Evolutionary conservation across 768 basidiomycete genomes (phyloP).

Genomic region (Crepidotus variabilis): DNA sequence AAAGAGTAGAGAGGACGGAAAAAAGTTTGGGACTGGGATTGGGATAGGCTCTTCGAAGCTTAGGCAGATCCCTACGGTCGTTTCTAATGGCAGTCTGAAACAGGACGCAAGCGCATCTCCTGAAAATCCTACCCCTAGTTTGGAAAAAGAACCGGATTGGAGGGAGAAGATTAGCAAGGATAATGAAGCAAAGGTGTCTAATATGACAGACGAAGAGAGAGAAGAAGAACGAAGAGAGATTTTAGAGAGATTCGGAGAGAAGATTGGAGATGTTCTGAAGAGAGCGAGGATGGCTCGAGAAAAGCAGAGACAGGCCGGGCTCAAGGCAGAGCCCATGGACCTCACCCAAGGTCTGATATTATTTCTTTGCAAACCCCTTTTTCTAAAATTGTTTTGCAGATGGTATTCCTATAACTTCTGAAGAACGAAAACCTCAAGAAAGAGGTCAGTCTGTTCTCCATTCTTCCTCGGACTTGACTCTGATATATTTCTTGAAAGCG

Average conservation of each 20-base stretch:
- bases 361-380: not conserved
- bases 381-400: conserved; percentile 4
- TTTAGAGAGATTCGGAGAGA: conserved; percentile 66
- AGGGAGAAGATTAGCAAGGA: conserved; percentile 58
- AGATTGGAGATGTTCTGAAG: conserved; percentile 57
- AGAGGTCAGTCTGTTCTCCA: conserved; percentile 12
- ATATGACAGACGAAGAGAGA: conserved; percentile 70
- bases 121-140: not conserved
- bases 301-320: conserved; percentile 8
- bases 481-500: conserved; percentile 11
- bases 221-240: conserved; percentile 64
- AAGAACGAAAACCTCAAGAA: conserved; percentile 16
- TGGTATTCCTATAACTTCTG: conserved; percentile 17
- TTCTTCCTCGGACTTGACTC: not conserved
- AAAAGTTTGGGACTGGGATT: conserved; percentile 12
- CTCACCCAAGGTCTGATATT: conserved; percentile 7
- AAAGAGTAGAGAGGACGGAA: conserved; percentile 38
- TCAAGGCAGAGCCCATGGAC: not conserved
- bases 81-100: conserved; percentile 4
- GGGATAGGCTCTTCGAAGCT: conserved; percentile 10
- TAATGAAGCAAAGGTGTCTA: conserved; percentile 57
- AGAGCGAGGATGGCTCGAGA: conserved; percentile 49
- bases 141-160: conserved; percentile 36
- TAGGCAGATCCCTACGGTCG: conserved; percentile 24
- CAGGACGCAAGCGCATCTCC: too few species aligned